Percentiles rank a stretch among this genome's conserved stretches.
Evolutionary conservation across 1,139 yeast species (phyloP).

Genomic region (Nadsonia starkeyi-henricii): DNA sequence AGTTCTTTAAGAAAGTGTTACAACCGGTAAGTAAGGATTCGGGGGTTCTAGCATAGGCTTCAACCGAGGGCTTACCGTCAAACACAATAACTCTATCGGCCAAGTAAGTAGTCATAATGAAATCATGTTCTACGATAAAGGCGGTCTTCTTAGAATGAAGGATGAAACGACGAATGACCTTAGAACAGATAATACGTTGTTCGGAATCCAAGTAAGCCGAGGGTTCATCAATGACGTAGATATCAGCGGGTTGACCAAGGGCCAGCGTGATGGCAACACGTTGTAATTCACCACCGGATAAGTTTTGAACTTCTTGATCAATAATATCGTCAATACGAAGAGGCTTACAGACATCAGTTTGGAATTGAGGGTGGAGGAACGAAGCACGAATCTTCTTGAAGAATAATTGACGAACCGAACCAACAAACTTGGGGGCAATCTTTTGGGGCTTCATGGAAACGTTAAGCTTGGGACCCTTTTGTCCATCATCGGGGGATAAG

Average conservation of each 20-base stretch:
- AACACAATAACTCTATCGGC: conserved; percentile 98
- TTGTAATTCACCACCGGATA: conserved; percentile 99
- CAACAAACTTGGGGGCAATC: conserved; percentile 95
- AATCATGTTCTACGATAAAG: conserved; percentile 97
- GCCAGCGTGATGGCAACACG: conserved; percentile 96
- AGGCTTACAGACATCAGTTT: conserved; percentile 95
- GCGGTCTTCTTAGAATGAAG: conserved; percentile 96
- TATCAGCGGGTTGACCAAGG: conserved; percentile 88
- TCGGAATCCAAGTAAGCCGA: conserved; percentile 97
- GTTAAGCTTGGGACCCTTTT: conserved; percentile 69
- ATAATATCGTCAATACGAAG: conserved; percentile 83
- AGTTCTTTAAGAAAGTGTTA: conserved; percentile 89
- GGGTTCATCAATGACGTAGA: conserved; percentile 94
- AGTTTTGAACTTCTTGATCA: conserved; percentile 93
- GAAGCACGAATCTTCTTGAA: conserved; percentile 91
- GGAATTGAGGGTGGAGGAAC: conserved; percentile 93
- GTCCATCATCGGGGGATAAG: conserved; percentile 68
- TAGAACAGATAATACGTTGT: conserved; percentile 97
- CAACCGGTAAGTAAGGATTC: conserved; percentile 93
- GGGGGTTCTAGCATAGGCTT: conserved; percentile 73
- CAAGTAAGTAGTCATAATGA: conserved; percentile 97
- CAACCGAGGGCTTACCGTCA: conserved; percentile 83
- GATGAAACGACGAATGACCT: conserved; percentile 93
- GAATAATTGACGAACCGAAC: conserved; percentile 94
- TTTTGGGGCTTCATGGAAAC: conserved; percentile 98